Evolutionary conservation across 495 filamentous ascomycete genomes (phyloP).

Genomic region (Podospora pseudocomata): DNA sequence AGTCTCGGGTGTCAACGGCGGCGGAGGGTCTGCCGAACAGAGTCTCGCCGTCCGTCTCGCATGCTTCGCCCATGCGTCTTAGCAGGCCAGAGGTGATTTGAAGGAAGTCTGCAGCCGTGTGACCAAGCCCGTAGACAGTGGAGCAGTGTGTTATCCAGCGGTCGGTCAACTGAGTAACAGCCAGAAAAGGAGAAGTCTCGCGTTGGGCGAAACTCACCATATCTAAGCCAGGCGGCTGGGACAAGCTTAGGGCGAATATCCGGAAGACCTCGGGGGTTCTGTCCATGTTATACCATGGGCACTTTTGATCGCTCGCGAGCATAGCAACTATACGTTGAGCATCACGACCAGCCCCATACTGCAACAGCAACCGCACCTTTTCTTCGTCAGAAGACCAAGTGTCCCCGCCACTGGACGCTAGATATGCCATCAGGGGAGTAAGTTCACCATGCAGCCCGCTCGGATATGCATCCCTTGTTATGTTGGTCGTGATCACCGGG

Average conservation of each 20-base stretch:
- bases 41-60: not conserved
- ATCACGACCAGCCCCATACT: not conserved
- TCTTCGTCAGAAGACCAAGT: not conserved
- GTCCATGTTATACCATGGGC: not conserved
- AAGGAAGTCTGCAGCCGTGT: not conserved
- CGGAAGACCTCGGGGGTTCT: not conserved
- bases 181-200: constrained; percentile 8
- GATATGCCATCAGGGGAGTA: constrained; percentile 3
- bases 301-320: not conserved
- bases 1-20: constrained; percentile 13
- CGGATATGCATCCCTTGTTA: not conserved
- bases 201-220: constrained; percentile 3
- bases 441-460: not conserved
- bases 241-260: not conserved
- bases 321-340: not conserved
- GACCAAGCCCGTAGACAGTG: not conserved
- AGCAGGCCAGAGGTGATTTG: not conserved
- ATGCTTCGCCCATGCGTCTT: not conserved
- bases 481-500: too few species aligned
- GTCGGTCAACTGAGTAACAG: constrained; percentile 14
- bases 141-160: not conserved
- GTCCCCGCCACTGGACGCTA: not conserved
- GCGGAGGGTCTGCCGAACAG: not conserved
- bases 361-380: not conserved
- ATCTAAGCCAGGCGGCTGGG: not conserved